Conservation (phyloP, 2,329 filamentous ascomycete genomes). For the Aurifilum marmelostoma region DNA sequence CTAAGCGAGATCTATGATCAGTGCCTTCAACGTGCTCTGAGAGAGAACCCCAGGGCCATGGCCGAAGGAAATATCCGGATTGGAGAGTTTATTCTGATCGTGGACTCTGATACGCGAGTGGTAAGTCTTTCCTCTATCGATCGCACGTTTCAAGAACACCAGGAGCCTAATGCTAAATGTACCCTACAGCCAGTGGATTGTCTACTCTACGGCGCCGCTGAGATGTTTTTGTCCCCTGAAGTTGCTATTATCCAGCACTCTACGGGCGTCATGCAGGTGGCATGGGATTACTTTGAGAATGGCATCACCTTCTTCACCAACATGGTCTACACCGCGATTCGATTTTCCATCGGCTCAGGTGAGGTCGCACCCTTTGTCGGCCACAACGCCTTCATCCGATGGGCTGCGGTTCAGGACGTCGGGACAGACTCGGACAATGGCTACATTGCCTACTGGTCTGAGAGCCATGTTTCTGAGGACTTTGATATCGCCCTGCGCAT, state of each 20-base stretch:
- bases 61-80: conserved; percentile 64
- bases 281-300: conserved; percentile 73
- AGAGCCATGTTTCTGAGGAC: conserved; percentile 75
- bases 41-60: conserved; percentile 58
- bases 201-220: conserved; percentile 68
- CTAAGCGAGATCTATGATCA: conserved; percentile 53
- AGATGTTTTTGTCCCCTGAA: conserved; percentile 71
- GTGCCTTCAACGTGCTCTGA: conserved; percentile 53
- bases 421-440: conserved; percentile 55
- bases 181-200: conserved; percentile 58
- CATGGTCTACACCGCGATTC: conserved; percentile 74
- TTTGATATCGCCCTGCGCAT: conserved; percentile 76
- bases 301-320: conserved; percentile 79
- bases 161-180: conserved; percentile 3
- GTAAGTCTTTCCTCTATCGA: conserved; percentile 3
- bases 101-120: conserved; percentile 72
- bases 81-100: conserved; percentile 66
- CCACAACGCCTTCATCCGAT: conserved; percentile 76
- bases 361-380: conserved; percentile 78
- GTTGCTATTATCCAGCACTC: conserved; percentile 73
- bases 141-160: background rate
- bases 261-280: conserved; percentile 77
- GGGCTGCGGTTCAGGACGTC: conserved; percentile 50
- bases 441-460: conserved; percentile 67
- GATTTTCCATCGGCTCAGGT: conserved; percentile 70